A percentile compares a stretch with the other conserved stretches of the same genome.
Evolutionary conservation across 805 yeast genomes (phyloP).

Genomic region (Starmerella stigmatis): DNA sequence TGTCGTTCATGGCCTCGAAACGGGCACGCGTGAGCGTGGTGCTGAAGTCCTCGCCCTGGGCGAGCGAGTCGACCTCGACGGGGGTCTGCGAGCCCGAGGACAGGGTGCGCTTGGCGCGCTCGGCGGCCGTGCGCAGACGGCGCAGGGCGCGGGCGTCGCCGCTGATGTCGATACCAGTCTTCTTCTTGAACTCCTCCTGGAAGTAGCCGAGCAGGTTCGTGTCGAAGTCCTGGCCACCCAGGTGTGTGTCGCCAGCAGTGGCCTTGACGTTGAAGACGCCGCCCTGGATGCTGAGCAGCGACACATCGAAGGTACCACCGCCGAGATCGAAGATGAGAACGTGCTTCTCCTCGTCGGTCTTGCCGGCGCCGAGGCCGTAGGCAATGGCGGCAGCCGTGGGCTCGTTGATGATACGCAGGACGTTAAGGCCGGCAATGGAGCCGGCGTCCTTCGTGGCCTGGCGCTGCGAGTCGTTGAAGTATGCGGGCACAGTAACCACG

Average conservation of each 20-base stretch:
- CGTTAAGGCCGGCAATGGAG: slow-evolving; percentile 74
- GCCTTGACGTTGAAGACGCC: slow-evolving; percentile 96
- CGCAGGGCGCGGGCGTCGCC: slow-evolving; percentile 90
- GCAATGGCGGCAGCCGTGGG: slow-evolving; percentile 97
- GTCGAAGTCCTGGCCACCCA: slow-evolving; percentile 99
- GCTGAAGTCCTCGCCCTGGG: slow-evolving; percentile 91
- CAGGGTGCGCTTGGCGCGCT: slow-evolving; percentile 96
- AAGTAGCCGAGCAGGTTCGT: slow-evolving; percentile 89
- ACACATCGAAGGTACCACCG: slow-evolving; percentile 98
- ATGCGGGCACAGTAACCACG: slow-evolving; percentile 79
- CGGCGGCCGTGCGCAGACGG: slow-evolving; percentile 98
- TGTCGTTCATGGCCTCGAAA: slow-evolving; percentile 91
- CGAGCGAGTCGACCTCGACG: slow-evolving; percentile 90
- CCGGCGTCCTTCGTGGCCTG: slow-evolving; percentile 89
- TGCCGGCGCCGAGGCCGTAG: slow-evolving; percentile 88
- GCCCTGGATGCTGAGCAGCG: slow-evolving; percentile 80
- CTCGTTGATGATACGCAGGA: slow-evolving; percentile 75
- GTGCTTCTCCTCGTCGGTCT: slow-evolving; percentile 71
- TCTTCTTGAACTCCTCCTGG: slow-evolving; percentile 89
- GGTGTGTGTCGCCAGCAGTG: slow-evolving; percentile 98
- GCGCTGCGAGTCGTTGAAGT: slow-evolving; percentile 81
- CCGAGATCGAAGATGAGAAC: slow-evolving; percentile 89
- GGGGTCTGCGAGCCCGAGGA: slow-evolving; percentile 94
- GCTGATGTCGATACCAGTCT: slow-evolving; percentile 84
- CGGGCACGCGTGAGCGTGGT: slow-evolving; percentile 93